phyloP scores from a whole-genome alignment of 75 land plant species.

The Pinus tabuliformis region DNA sequence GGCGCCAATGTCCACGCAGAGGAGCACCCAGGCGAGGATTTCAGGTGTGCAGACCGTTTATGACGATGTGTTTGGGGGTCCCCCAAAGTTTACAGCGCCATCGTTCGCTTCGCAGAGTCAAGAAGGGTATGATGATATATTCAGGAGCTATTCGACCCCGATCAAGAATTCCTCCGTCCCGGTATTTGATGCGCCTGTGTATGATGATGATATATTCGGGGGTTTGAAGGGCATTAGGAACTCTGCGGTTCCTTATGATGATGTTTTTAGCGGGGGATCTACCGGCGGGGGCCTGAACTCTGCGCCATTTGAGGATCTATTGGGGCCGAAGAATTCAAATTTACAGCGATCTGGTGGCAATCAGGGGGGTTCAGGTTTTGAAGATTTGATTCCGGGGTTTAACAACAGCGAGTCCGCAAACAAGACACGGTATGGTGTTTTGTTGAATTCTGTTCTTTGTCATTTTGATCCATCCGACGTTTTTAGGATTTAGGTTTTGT shows the following conservation, averaged over 20 bases:
- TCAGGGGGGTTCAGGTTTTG: slow-evolving; percentile 21
- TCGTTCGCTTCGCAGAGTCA: not conserved
- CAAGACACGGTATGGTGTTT: not conserved
- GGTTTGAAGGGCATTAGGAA: slow-evolving; percentile 34
- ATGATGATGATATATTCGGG: slow-evolving; percentile 66
- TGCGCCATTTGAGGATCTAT: slow-evolving; percentile 56
- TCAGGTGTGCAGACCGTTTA: slow-evolving; percentile 11
- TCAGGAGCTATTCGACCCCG: slow-evolving; percentile 8
- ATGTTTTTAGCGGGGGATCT: slow-evolving; percentile 38
- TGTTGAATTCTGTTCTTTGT: not conserved
- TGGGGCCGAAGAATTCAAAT: slow-evolving; percentile 25
- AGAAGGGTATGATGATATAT: slow-evolving; percentile 7
- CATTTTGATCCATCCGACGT: not conserved
- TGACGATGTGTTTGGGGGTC: slow-evolving; percentile 74
- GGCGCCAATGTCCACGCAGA: slow-evolving; percentile 61
- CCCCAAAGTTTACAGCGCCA: slow-evolving; percentile 41
- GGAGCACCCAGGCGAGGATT: not conserved
- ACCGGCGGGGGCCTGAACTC: not conserved
- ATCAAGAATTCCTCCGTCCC: slow-evolving; percentile 29
- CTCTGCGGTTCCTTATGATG: slow-evolving; percentile 30
- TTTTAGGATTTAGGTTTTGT: not conserved
- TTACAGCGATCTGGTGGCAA: slow-evolving; percentile 13
- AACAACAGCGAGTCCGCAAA: slow-evolving; percentile 37
- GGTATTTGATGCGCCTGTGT: slow-evolving; percentile 52
- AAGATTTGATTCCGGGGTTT: slow-evolving; percentile 86